These are phyloP conservation scores for Serendipita indica DNA, from an alignment of 768 basidiomycete genomes.

Conservation along the genomic window DNA sequence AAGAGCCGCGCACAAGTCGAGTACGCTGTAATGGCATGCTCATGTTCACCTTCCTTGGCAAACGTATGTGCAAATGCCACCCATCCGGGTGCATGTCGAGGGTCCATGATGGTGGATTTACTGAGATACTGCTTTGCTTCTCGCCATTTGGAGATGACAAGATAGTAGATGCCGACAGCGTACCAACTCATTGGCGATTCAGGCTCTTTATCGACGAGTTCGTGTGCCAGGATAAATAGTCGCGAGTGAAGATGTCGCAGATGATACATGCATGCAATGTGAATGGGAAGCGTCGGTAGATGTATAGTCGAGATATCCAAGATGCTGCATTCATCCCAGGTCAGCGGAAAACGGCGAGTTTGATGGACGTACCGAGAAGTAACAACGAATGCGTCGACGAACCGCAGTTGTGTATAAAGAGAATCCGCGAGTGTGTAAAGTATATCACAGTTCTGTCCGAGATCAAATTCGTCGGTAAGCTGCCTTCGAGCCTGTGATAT, in stretches of 20 bases:
- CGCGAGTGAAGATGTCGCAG: constrained; percentile 80
- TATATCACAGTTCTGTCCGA: constrained; percentile 87
- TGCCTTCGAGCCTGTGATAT: constrained; percentile 64
- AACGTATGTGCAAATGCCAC: constrained; percentile 96
- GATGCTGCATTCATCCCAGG: constrained; percentile 40
- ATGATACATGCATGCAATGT: constrained; percentile 98
- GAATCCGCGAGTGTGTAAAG: constrained; percentile 83
- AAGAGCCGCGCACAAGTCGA: constrained; percentile 94
- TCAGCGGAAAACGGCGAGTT: constrained; percentile 7
- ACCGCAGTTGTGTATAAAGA: constrained; percentile 73
- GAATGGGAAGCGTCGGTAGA: constrained; percentile 77
- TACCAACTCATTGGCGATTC: constrained; percentile 94
- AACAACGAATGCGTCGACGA: constrained; percentile 86
- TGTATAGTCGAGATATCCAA: constrained; percentile 74
- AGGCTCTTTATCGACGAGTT: constrained; percentile 87
- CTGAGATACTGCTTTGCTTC: constrained; percentile 81
- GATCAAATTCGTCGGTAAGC: constrained; percentile 68
- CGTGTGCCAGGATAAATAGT: constrained; percentile 91
- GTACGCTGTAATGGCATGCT: constrained; percentile 95
- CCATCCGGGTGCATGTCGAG: constrained; percentile 93
- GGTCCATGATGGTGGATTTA: constrained; percentile 94
- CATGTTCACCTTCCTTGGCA: constrained; percentile 93
- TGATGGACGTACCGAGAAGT: constrained; percentile 50
- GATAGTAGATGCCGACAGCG: constrained; percentile 95
- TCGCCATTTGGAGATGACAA: constrained; percentile 70